These are phyloP conservation scores for Scheffersomyces stambukii DNA, from an alignment of 1,139 yeast genomes.

Conservation along the genomic window DNA sequence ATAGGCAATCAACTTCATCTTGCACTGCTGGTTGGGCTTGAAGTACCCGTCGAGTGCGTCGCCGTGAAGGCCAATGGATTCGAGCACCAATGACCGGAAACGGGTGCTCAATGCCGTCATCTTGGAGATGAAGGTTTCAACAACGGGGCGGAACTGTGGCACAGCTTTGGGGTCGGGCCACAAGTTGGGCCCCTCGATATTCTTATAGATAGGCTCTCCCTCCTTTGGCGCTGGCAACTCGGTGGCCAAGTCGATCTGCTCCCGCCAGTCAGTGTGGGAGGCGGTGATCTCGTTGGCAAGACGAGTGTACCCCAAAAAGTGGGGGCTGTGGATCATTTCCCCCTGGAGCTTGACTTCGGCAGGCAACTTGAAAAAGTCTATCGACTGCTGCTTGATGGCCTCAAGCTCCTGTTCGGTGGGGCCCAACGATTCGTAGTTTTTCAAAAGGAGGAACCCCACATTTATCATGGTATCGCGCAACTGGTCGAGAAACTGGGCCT, in stretches of 20 bases:
- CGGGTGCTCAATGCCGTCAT: constrained; percentile 43
- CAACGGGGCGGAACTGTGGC: constrained; percentile 47
- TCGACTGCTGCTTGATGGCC: constrained; percentile 38
- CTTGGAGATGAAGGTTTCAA: constrained; percentile 41
- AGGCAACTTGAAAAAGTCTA: constrained; percentile 52
- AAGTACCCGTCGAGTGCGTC: constrained; percentile 47
- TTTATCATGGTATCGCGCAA: constrained; percentile 54
- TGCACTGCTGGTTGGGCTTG: constrained; percentile 49
- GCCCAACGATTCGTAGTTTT: constrained; percentile 39
- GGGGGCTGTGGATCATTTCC: constrained; percentile 62
- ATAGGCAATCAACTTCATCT: constrained; percentile 51
- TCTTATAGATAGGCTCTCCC: constrained; percentile 49
- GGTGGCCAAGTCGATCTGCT: constrained; percentile 65
- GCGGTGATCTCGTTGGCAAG: constrained; percentile 68
- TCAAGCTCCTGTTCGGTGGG: constrained; percentile 27
- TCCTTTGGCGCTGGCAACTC: constrained; percentile 47
- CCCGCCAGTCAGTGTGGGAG: constrained; percentile 57
- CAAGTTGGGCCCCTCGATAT: constrained; percentile 62
- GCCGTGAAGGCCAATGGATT: constrained; percentile 47
- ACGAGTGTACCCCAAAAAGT: constrained; percentile 63
- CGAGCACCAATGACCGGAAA: constrained; percentile 48
- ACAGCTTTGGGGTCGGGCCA: constrained; percentile 51
- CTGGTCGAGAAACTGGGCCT: constrained; percentile 38
- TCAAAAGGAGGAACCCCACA: constrained; percentile 57
- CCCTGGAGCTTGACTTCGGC: constrained; percentile 45